Conservation (phyloP, 371 early-diverging fungal genomes). For the Coemansia sp. region DNA sequence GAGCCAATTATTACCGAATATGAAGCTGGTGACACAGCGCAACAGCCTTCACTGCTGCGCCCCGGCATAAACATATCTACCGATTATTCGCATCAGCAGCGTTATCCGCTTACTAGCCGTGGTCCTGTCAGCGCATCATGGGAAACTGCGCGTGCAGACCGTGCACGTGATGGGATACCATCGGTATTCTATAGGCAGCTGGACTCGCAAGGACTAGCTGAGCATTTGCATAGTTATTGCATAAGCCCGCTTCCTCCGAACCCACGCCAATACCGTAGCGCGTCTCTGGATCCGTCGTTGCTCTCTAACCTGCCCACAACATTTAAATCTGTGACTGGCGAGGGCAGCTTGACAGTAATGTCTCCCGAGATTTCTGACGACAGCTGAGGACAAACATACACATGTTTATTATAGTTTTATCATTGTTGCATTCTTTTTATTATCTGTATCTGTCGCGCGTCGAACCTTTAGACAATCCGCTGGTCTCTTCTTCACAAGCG, state of each 20-base stretch:
- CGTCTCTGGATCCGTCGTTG: constrained; percentile 44
- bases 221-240: constrained; percentile 31
- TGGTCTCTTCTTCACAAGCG: no score
- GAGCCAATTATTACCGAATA: neutral
- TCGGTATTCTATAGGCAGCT: neutral
- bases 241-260: constrained; percentile 7
- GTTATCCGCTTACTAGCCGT: neutral
- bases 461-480: neutral
- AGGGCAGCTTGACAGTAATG: neutral
- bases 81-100: neutral
- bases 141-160: neutral
- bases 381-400: neutral
- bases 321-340: constrained; percentile 25
- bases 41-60: neutral
- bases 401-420: neutral
- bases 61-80: neutral
- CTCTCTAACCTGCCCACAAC: constrained; percentile 38
- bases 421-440: neutral
- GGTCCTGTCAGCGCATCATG: constrained; percentile 15
- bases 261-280: constrained; percentile 29
- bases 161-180: neutral
- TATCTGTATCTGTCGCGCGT: neutral
- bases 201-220: neutral
- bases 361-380: neutral
- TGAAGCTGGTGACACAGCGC: neutral